Conservation (phyloP, 352 stramenopile species). For the Thalassiosira hispida region DNA sequence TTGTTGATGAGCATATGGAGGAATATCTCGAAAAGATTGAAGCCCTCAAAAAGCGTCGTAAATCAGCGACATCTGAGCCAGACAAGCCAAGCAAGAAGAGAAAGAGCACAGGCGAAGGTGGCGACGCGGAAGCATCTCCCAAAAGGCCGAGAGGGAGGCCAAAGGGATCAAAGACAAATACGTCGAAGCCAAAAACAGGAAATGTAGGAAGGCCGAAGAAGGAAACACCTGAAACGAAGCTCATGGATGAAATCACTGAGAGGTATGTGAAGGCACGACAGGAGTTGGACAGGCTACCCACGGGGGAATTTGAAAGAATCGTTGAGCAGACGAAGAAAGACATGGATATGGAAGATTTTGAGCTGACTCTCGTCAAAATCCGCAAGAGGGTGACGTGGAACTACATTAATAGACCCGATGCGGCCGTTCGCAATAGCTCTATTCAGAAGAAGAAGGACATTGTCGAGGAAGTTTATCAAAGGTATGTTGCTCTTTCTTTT, state of each 20-base stretch:
- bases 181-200: conserved; percentile 1
- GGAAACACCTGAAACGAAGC: conserved; percentile 10
- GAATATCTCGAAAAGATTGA: conserved; percentile 35
- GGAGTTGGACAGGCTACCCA: conserved; percentile 17
- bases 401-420: conserved; percentile 1
- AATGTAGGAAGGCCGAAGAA: neutral
- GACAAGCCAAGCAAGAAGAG: conserved; percentile 6
- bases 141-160: conserved; percentile 5
- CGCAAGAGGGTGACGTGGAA: neutral
- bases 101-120: neutral
- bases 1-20: conserved; percentile 34
- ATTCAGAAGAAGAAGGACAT: neutral
- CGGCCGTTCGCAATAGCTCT: neutral
- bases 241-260: conserved; percentile 25
- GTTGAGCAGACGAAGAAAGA: conserved; percentile 32
- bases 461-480: conserved; percentile 21
- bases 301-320: conserved; percentile 28
- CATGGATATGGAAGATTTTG: conserved; percentile 23
- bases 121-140: neutral
- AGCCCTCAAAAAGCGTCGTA: conserved; percentile 23
- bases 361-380: neutral
- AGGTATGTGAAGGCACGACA: conserved; percentile 18
- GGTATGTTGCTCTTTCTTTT: conserved; percentile 9
- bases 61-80: neutral
- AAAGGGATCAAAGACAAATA: conserved; percentile 1